Evolutionary conservation across 345 rosid species (phyloP), one percentile per base, ranked within the genome.

Genomic region (Citrus reticulata): DNA sequence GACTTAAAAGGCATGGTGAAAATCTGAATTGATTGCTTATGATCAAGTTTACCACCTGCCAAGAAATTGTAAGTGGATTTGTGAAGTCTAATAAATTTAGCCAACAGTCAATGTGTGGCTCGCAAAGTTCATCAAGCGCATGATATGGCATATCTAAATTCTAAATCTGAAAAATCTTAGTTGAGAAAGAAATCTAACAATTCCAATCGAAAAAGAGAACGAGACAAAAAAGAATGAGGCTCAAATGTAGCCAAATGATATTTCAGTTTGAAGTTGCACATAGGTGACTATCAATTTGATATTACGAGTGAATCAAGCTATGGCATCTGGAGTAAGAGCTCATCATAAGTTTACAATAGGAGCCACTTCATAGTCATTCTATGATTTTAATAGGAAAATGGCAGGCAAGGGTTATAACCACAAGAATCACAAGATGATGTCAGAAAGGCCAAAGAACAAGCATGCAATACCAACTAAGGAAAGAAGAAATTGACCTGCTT

Each of bases 401-500:
- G 49, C 14, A 59, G 65, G 29, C 57, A 39, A 62, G 9, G 35
- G 25, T 29, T 51, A 10, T 70, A 24, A 74, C 29, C 30, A 51
- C 6, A 65, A 40, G 30, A 59, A 22, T 24, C 63, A 59, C 10
- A 29, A 72, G 13, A 40, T 29, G 27, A 46, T 62, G 51, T 27
- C 64, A 42, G 40, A 20, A 63, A 54, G 30, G 54, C 51, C 7
- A 73, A 79, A 46, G 17, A 78, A 24, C 0, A 64, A 73, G 29
- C 66, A 71, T 51, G 35, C 27, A 72, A 64, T 79, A 64, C 66
- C 77, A 55, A 81, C 71, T 66, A 81, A 89, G 84, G 87, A 77
- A 78, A 83, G 88, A 86, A 86, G 92, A 89, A 85, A 85, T 85
- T 77, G 91, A 95, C 99, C 98, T 93, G 86, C 72, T 49, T 84